These are phyloP conservation scores for Trichoderma reesei DNA, from an alignment of 495 filamentous ascomycete species.

Conservation along the genomic window DNA sequence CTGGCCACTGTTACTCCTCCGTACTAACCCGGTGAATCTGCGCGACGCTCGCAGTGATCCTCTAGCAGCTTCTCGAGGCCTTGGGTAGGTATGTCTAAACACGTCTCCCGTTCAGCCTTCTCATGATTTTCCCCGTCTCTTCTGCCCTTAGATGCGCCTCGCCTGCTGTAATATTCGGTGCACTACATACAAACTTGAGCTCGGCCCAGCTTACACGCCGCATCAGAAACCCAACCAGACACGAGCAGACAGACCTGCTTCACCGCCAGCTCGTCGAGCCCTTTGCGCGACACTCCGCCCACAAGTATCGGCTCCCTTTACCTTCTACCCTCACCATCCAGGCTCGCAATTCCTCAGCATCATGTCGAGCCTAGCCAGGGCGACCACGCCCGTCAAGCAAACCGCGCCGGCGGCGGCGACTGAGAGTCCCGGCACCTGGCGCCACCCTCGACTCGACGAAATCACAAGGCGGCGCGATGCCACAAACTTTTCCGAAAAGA, in stretches of 20 bases:
- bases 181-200: neutral
- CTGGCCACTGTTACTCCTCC: neutral
- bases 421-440: constrained; percentile 67
- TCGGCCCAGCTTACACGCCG: neutral
- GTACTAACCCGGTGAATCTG: neutral
- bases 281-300: neutral
- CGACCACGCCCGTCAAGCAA: constrained; percentile 36
- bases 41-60: neutral
- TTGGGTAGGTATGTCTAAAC: neutral
- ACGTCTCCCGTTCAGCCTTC: neutral
- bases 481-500: constrained; percentile 60
- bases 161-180: neutral
- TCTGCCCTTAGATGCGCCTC: neutral
- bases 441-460: constrained; percentile 71
- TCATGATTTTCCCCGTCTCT: neutral
- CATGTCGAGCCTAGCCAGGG: neutral
- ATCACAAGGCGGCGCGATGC: constrained; percentile 65
- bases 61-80: neutral
- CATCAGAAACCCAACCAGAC: neutral
- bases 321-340: no score
- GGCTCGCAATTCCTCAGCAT: neutral
- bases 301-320: no score
- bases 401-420: constrained; percentile 24
- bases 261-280: neutral
- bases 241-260: neutral